Conservation (phyloP, 106 monocot genomes). For the Platanthera zijinensis region DNA sequence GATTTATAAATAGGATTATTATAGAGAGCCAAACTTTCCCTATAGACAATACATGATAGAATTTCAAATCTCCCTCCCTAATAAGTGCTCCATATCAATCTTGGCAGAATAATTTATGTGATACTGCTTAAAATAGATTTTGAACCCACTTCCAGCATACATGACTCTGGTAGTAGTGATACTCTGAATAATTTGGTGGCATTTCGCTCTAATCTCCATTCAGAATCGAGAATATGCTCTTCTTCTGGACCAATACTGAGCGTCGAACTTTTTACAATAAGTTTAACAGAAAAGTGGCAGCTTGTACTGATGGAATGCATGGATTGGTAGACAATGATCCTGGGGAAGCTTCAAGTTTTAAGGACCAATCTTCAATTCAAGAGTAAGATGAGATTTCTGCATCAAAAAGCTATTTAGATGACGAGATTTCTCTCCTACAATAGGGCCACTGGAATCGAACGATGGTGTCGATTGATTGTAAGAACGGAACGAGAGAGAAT, state of each 20-base stretch:
- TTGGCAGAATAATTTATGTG: slow-evolving; percentile 8
- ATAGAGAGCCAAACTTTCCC: too few species aligned
- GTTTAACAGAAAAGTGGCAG: slow-evolving; percentile 13
- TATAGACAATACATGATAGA: too few species aligned
- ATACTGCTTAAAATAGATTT: slow-evolving; percentile 4
- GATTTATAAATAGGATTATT: neutral
- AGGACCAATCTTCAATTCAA: slow-evolving; percentile 6
- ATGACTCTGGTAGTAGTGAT: slow-evolving; percentile 9
- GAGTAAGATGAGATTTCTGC: slow-evolving; percentile 16
- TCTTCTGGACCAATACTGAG: neutral
- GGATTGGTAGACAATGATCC: slow-evolving; percentile 7
- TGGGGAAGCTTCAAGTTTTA: slow-evolving; percentile 4
- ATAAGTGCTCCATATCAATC: neutral
- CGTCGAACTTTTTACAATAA: slow-evolving; percentile 2
- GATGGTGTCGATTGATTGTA: neutral
- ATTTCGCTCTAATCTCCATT: slow-evolving; percentile 2
- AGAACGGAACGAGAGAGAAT: too few species aligned
- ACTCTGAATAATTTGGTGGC: neutral
- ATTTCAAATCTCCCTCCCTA: too few species aligned
- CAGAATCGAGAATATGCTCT: neutral
- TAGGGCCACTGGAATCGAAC: slow-evolving; percentile 69
- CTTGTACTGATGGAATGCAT: neutral
- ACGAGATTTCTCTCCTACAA: slow-evolving; percentile 58
- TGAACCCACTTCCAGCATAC: neutral
- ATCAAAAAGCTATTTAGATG: slow-evolving; percentile 35